phyloP scores from a whole-genome alignment of 2,329 filamentous ascomycete species.

The Colletotrichum limetticola region DNA sequence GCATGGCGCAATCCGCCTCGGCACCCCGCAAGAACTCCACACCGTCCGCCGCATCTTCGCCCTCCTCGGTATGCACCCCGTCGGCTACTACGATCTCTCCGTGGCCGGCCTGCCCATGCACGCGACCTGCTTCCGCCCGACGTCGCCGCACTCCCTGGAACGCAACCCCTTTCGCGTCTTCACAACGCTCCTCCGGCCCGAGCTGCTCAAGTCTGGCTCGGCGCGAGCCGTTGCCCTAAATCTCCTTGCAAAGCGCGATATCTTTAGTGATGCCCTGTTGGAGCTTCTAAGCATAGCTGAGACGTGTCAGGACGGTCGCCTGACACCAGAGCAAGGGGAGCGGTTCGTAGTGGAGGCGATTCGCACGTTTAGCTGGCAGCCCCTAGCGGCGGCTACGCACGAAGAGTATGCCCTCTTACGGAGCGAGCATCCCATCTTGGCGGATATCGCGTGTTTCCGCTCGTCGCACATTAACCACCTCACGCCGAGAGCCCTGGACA shows the following conservation, averaged over 20 bases:
- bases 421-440: conserved; percentile 57
- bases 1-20: conserved; percentile 62
- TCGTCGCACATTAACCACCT: conserved; percentile 65
- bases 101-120: conserved; percentile 60
- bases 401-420: conserved; percentile 54
- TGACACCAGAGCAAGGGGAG: conserved; percentile 44
- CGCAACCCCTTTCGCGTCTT: conserved; percentile 57
- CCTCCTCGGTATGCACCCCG: conserved; percentile 58
- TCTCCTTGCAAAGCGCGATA: conserved; percentile 49
- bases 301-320: conserved; percentile 35
- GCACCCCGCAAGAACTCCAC: conserved; percentile 54
- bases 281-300: conserved; percentile 50
- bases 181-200: conserved; percentile 50
- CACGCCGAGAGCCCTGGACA: conserved; percentile 62
- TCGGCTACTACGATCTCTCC: conserved; percentile 63
- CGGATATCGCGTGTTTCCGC: conserved; percentile 55
- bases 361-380: conserved; percentile 60
- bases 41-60: conserved; percentile 56
- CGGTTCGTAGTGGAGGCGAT: conserved; percentile 55
- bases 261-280: conserved; percentile 53
- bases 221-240: conserved; percentile 45
- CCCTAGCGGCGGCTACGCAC: conserved; percentile 49
- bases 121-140: conserved; percentile 62
- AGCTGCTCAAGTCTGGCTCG: conserved; percentile 48
- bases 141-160: conserved; percentile 44